Evolutionary conservation across 2,329 filamentous ascomycete genomes (phyloP), one percentile per base, ranked within the genome.

Genomic region (Pseudogymnoascus pannorum): DNA sequence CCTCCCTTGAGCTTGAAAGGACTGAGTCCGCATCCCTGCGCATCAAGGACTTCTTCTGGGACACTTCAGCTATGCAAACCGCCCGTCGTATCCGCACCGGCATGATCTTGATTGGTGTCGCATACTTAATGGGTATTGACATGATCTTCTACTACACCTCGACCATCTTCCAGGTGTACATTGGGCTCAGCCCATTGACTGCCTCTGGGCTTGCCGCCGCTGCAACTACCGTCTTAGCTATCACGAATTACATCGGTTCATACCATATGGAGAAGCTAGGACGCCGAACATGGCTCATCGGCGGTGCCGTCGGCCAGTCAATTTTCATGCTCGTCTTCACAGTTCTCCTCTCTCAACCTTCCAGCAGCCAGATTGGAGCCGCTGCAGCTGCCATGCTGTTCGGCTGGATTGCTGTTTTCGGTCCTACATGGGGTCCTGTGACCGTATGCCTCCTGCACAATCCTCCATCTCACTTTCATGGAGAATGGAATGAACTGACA

Each of bases 321-420:
- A 60, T 69, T 22, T 72, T 69, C 64, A 69, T 72, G 58, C 66
- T 68, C 26, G 64, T 66, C 5, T 72, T 72, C 60, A 70, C 68
- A 2, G 67, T 61, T n/a, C 61, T 70, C 6, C 48, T 60, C 24
- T 54, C 48, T 9, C 48, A 31, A 6, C 48, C 48, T 4, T 54
- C 48, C 26, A 54, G 48, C n/a, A 54, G 48, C 48, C 48, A 54
- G 61, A 64, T 65, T 11, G 62, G 68, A 59, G 60, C 68, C 9
- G 69, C 71, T 5, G 69, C 68, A 1, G 69, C 71, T 4, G 69
- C 68, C 8, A 72, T 72, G 66, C 63, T 72, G 16, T 72, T 70
- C 22, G 57, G 69, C 36, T 73, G 70, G 67, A 69, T 72, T 38
- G 62, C 68, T 7, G 65, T 72, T 29, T 71, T 72, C 33, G 68